Percentiles rank a stretch among this genome's conserved stretches.
Conservation (phyloP, 2,329 filamentous ascomycete genomes). For the Karstenula rhodostoma region DNA sequence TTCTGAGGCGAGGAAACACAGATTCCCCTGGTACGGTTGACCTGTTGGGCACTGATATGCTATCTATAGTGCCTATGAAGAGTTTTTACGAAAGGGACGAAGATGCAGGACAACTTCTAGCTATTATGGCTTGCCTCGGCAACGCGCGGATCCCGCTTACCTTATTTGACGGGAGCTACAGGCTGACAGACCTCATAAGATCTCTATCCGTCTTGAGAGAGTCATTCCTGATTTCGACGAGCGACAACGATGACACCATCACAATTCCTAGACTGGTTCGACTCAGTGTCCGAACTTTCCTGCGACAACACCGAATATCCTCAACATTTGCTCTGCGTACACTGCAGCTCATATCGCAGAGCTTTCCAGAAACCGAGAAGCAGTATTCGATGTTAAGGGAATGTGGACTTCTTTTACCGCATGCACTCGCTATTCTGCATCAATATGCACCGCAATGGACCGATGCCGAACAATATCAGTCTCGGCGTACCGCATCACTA, state of each 20-base stretch:
- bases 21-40: background rate
- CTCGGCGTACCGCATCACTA: too few relatives aligned
- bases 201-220: background rate
- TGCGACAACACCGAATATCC: background rate
- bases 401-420: constrained; percentile 9
- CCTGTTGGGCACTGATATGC: background rate
- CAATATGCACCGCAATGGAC: background rate
- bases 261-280: background rate
- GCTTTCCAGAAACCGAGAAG: constrained; percentile 7
- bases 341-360: background rate
- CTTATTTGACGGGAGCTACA: background rate
- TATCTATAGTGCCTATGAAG: background rate
- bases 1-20: background rate
- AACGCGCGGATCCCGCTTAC: background rate
- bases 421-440: constrained; percentile 8
- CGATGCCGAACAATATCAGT: background rate
- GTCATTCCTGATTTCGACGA: background rate
- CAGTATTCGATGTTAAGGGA: constrained; percentile 4
- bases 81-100: background rate
- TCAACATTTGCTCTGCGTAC: background rate
- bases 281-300: background rate
- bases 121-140: background rate
- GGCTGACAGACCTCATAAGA: background rate
- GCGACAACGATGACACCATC: background rate
- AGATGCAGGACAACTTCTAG: background rate